Percentiles rank a stretch among this genome's conserved stretches.
phyloP scores from a whole-genome alignment of 2,329 filamentous ascomycete species.

The Aspergillus sp. region DNA sequence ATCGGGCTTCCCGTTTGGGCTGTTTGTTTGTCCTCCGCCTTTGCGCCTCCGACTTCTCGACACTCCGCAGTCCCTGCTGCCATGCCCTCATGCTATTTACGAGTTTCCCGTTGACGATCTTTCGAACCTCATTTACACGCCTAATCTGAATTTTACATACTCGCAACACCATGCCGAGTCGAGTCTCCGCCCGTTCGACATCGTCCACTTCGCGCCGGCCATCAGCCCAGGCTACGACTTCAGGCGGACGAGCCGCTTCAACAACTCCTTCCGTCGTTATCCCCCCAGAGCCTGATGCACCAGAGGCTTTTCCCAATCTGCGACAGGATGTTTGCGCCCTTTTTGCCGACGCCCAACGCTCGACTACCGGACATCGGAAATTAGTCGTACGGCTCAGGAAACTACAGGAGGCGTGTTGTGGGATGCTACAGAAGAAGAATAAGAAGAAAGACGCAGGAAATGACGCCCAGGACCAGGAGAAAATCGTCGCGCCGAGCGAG shows the following conservation, averaged over 20 bases:
- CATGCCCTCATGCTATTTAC: too few relatives aligned
- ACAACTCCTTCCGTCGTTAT: conserved; percentile 35
- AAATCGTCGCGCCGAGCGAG: conserved; percentile 36
- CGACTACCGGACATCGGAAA: conserved; percentile 82
- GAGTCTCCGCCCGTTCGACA: conserved; percentile 30
- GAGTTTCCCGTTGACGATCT: too few relatives aligned
- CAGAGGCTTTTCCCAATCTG: conserved; percentile 43
- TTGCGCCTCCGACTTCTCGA: neutral
- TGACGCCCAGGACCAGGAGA: conserved; percentile 44
- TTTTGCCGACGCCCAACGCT: conserved; percentile 76
- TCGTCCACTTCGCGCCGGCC: conserved; percentile 29
- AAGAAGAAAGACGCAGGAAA: conserved; percentile 23
- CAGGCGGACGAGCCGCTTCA: conserved; percentile 69
- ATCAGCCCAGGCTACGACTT: conserved; percentile 62
- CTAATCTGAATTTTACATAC: too few relatives aligned
- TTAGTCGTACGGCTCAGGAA: conserved; percentile 79
- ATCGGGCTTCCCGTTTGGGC: conserved; percentile 28
- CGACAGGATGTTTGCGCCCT: conserved; percentile 64
- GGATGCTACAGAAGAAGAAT: conserved; percentile 39
- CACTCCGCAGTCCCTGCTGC: neutral
- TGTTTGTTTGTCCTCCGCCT: conserved; percentile 28
- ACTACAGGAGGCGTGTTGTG: conserved; percentile 73
- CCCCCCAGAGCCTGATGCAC: conserved; percentile 52
- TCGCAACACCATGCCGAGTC: conserved; percentile 29
- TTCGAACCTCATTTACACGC: neutral